Base-by-base conservation (phyloP, 1,139 yeast genomes). In the Lodderomyces theae region DNA sequence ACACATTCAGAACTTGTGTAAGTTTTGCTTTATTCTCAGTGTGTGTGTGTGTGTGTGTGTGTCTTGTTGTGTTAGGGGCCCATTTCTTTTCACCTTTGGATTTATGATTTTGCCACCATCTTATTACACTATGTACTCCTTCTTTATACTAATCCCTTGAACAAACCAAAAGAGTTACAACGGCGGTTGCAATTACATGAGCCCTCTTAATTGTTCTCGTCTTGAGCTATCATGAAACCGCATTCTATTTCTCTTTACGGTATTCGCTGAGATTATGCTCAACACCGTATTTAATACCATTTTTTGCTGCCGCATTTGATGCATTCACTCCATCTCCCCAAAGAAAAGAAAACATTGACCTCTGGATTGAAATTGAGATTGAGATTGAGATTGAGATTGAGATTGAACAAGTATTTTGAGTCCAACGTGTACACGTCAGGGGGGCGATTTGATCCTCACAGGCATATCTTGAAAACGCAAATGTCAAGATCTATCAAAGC, bases 91-190 rank as follows among this genome's bases (percentile, higher is more conserved):
- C 9, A 21, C 23, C 23, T 5, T 21, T 21, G 23, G 23, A 21
- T n/a, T n/a, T n/a, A n/a, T n/a, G n/a, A n/a, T n/a, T n/a, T n/a
- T n/a, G n/a, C n/a, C n/a, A n/a, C n/a, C n/a, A n/a, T n/a, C n/a
- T n/a, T n/a, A n/a, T n/a, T 21, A 9, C n/a, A 23, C 42, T 45
- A 40, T 34, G 42, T 41, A 23, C 39, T 38, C 57, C 82, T 83
- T 51, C 76, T 80, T 44, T 88, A 86, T n/a, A 94, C 84, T 48
- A 94, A 68, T 0, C 98, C 97, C 53, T 78, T 85, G 67, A 92
- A 85, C 70, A 94, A 90, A 58, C 94, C 98, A 57, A 94, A 94
- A 2, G 97, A 87, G 59, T 94, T 94, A 0, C 98, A 98, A 59
- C 94, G n/a, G 98, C 0, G 99, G 98, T 58, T 89, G 97, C 37